Base-by-base conservation (phyloP, 1,284 basidiomycete species). In the Agroathelia rolfsii region DNA sequence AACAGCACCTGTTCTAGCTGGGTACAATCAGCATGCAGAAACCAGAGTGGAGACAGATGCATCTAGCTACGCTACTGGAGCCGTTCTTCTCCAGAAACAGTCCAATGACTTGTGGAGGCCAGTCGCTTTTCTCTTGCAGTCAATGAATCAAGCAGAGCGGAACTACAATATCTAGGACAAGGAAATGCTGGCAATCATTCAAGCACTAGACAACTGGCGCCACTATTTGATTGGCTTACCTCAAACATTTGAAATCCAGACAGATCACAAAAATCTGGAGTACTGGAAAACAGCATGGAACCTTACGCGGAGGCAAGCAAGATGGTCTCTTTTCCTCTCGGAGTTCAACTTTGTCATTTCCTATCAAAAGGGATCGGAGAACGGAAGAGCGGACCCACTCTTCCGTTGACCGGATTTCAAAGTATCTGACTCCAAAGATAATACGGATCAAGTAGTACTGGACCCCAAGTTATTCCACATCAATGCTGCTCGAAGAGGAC, bases 141-240 rank as follows among this genome's bases (percentile, higher is more conserved):
- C 42, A 0, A 42, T 62, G 11, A 51, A 45, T 5, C 33, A 32
- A 0, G 55, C 59, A 0, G 41, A 59, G 24, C 43, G 53, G 0
- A 59, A 61, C 32, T 64, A 63, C 28, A 52, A 52, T 0, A 49
- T 60, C 0, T 55, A 64, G 25, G 46, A 66, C 30, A 54, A 58
- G 12, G 55, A 60, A 32, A 36, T 61, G 0, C 40, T 63, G 0
- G 56, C 55, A 0, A 56, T 64, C 5, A 40, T 64, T 1, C 27
- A 41, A 0, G 52, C 56, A 0, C 40, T 64, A 0, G 44, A 53
- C 16, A 59, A 58, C 22, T 69, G 56, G 53, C 18, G 46, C 0
- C 27, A 40, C 0, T 47, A 58, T 11, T 42, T 67, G 0, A 24
- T 66, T 0, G 61, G 59, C 1, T 24, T 36, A 0, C 45, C 35